A percentile compares a stretch with the other conserved stretches of the same genome.
These are phyloP conservation scores for Nemophila menziesii DNA, from an alignment of 257 asterid genomes.

Conservation along the genomic window DNA sequence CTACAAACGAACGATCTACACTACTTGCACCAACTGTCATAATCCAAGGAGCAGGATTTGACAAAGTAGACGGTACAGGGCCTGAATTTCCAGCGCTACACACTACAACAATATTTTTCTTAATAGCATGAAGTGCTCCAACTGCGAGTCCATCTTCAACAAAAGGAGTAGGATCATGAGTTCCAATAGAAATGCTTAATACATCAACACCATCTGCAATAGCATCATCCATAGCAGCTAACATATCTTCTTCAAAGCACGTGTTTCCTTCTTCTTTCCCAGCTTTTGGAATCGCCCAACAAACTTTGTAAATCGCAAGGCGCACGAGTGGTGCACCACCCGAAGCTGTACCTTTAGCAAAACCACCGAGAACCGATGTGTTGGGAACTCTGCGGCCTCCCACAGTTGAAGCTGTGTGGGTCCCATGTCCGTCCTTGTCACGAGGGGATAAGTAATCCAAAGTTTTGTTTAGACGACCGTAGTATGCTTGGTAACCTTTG, in stretches of 20 bases:
- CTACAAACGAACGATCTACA: constrained; percentile 43
- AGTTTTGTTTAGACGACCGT: constrained; percentile 53
- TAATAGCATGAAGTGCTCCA: constrained; percentile 71
- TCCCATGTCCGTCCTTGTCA: constrained; percentile 92
- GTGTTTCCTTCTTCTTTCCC: constrained; percentile 56
- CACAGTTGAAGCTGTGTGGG: constrained; percentile 71
- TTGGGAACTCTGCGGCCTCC: constrained; percentile 41
- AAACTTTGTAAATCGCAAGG: constrained; percentile 74
- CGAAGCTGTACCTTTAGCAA: constrained; percentile 66
- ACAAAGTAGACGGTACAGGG: constrained; percentile 40
- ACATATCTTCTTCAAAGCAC: constrained; percentile 70
- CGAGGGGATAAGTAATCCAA: constrained; percentile 66
- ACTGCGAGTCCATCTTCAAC: constrained; percentile 45
- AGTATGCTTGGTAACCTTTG: constrained; percentile 52
- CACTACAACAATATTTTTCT: constrained; percentile 52
- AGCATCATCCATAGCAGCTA: constrained; percentile 89
- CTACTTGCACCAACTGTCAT: constrained; percentile 91
- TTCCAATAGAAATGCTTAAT: constrained; percentile 68
- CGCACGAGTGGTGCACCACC: constrained; percentile 85
- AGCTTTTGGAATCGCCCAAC: constrained; percentile 61
- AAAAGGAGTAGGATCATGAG: constrained; percentile 26
- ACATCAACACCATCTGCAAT: constrained; percentile 78
- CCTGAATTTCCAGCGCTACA: constrained; percentile 87
- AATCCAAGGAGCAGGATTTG: constrained; percentile 85
- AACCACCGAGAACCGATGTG: constrained; percentile 61